Base-by-base conservation (phyloP, 306 rosid genomes). In the Canavalia ensiformis region DNA sequence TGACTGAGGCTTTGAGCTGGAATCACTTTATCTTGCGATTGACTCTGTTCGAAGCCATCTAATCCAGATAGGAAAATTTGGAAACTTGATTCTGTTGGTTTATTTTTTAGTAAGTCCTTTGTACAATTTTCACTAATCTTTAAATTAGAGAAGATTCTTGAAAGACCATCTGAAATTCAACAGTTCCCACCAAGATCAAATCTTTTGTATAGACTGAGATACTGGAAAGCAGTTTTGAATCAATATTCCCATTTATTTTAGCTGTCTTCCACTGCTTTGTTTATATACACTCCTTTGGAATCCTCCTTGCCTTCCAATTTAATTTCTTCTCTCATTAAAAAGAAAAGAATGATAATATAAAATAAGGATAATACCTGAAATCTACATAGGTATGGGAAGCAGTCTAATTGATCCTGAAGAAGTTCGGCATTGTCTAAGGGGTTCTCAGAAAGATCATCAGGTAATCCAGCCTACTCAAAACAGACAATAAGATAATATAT, bases 351-450 rank as follows among this genome's bases (percentile, higher is more conserved):
- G 72, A 74, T 77, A 68, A 29, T 78, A 75, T 56, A 50, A 60
- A 63, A 62, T 39, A 63, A 33, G 56, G 6, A 72, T 25, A 58
- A 64, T 84, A 95, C 99, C 98, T 93, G 99, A 83, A 93, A 95
- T 89, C 98, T 90, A 84, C 99, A 90, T 57, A 95, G 90, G 87
- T 92, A 87, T 8, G 99, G 98, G 76, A 95, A 93, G 89, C 99
- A 95, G 73, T 95, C 99, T 83, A 95, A 82, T 78, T 95, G 99
- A 87, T 95, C 99, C 87, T 95, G 99, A 77, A 95, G 95, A 86
- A 95, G 98, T 83, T 95, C 99, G 75, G 91, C 98, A 68, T 93
- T 93, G 89, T 95, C 99, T 76, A 95, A 90, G 34, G 99, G 96
- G 79, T 95, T 91, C 89, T 95, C 99, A n/a, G 97, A 90, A 76